phyloP scores from a whole-genome alignment of 257 asterid genomes.

The Capsicum pubescens region DNA sequence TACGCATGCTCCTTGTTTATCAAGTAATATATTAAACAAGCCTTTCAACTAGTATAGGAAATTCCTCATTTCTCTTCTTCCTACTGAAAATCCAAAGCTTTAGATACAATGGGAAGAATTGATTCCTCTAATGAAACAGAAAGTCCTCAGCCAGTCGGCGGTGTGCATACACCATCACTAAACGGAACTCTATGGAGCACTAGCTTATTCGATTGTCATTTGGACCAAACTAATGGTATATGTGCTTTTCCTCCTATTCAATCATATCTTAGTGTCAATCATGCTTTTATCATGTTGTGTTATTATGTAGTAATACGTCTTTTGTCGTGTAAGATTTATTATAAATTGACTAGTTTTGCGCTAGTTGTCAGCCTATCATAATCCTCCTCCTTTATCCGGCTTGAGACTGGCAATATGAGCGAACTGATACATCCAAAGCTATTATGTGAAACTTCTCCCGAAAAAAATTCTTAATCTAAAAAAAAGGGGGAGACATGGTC shows the following conservation, averaged over 20 bases:
- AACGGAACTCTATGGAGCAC: slow-evolving; percentile 43
- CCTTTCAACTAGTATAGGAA: not conserved
- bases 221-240: slow-evolving; percentile 43
- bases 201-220: slow-evolving; percentile 42
- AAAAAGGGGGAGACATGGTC: too few species aligned
- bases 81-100: not conserved
- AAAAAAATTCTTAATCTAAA: too few species aligned
- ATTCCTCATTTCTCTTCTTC: not conserved
- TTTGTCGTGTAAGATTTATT: too few species aligned
- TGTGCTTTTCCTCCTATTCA: not conserved
- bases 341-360: not conserved
- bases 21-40: too few species aligned
- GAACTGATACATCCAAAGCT: too few species aligned
- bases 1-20: not conserved
- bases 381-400: not conserved
- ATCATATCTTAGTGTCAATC: not conserved
- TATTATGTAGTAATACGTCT: not conserved
- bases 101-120: slow-evolving; percentile 34
- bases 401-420: too few species aligned
- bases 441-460: too few species aligned
- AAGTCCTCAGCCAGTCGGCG: not conserved
- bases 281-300: not conserved
- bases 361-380: not conserved
- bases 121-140: slow-evolving; percentile 15
- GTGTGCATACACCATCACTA: not conserved